Evolutionary conservation across 2,329 filamentous ascomycete species (phyloP).

Genomic region (Cytospora piceicola): DNA sequence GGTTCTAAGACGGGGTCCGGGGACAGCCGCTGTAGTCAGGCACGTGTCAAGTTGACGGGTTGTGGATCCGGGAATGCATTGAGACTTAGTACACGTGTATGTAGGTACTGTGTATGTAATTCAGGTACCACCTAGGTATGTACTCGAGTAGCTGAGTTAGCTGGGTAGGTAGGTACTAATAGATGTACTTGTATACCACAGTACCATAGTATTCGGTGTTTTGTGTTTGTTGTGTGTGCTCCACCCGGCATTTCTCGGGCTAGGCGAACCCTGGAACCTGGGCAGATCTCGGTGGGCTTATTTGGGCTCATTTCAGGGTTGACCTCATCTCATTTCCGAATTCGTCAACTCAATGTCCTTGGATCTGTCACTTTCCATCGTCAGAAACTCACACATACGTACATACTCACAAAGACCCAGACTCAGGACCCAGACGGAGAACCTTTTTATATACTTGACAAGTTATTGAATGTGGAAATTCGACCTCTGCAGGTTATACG

Average conservation of each 20-base stretch:
- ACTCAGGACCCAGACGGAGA: not conserved
- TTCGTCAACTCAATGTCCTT: not conserved
- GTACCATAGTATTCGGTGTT: too few relatives aligned
- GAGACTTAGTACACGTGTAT: not conserved
- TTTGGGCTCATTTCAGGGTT: not conserved
- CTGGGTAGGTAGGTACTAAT: not conserved
- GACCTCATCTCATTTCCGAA: conserved; percentile 4
- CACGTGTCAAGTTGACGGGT: conserved; percentile 15
- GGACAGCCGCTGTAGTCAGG: conserved; percentile 7
- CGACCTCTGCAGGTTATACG: not conserved
- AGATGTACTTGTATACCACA: not conserved
- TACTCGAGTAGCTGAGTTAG: too few relatives aligned
- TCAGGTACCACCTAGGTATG: too few relatives aligned
- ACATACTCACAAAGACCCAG: not conserved
- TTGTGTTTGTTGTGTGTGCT: too few relatives aligned
- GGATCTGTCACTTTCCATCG: not conserved
- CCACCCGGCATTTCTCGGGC: not conserved
- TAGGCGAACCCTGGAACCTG: conserved; percentile 1
- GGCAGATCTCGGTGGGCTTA: conserved; percentile 2
- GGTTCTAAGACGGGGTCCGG: conserved; percentile 6
- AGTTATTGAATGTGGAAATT: not conserved
- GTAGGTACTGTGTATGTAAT: not conserved
- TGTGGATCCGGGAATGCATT: conserved; percentile 20
- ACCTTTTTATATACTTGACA: not conserved
- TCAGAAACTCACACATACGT: not conserved